Base-by-base conservation (phyloP, 345 rosid genomes). In the Rubroshorea leprosula region DNA sequence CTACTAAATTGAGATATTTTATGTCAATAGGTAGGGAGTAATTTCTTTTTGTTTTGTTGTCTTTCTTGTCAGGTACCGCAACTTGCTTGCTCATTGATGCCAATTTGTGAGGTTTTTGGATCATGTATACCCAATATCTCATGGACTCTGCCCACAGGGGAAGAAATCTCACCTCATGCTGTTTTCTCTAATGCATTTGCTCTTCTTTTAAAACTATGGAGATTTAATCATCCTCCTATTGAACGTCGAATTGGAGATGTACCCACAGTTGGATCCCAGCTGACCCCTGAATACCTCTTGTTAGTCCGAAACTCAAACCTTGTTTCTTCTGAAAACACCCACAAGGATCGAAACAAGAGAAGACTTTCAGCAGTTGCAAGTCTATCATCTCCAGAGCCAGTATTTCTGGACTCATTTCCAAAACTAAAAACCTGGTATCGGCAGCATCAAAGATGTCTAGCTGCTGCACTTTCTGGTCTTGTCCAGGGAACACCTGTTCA, bases 61-160 rank as follows among this genome's bases (percentile, higher is more conserved):
- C 20, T 22, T 43, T 63, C 55, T 48, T 61, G 64, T 55, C 71
- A 90, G 99, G 92, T 76, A 71, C 97, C 97, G 21, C 78, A 85
- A 62, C 97, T 89, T 62, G 99, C 99, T 59, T 80, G 97, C 77
- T 87, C 80, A 43, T 69, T 93, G 78, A 87, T 87, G 92, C 95
- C 92, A 23, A 82, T 93, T 57, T 93, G 99, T 58, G 99, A 93
- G 78, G 90, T 78, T 65, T 93, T 89, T 59, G 97, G 99, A 54
- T 87, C 99, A 1, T 77, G 79, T 75, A 73, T 81, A 54, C 96
- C 95, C 17, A 69, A 79, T 66, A 68, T 75, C 63, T 78, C 95
- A 15, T 85, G 97, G 90, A 72, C 76, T 56, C 96, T 89, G 46
- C 76, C 91, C 51, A 63, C 87, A 0, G 95, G 91, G 51, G 91